phyloP scores from a whole-genome alignment of 768 basidiomycete genomes.

The Arthromyces matolae region DNA sequence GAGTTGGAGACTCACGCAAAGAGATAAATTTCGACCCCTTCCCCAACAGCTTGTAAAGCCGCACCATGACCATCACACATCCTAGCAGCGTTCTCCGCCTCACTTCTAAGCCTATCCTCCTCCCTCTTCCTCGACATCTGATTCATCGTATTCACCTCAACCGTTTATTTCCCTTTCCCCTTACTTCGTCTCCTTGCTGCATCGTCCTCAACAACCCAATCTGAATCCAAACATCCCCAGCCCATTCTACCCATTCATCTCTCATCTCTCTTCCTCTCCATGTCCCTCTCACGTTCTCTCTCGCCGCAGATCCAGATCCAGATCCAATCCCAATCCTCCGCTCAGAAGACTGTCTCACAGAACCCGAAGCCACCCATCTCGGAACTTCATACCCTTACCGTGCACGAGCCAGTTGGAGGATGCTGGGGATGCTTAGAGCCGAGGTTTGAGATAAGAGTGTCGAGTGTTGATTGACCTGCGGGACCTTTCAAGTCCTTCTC shows the following conservation, averaged over 20 bases:
- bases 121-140: slow-evolving; percentile 19
- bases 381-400: slow-evolving; percentile 61
- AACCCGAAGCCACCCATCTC: too few species aligned
- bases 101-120: slow-evolving; percentile 27
- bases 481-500: slow-evolving; percentile 25
- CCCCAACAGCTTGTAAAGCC: slow-evolving; percentile 50
- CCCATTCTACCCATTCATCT: slow-evolving; percentile 45
- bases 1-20: slow-evolving; percentile 53
- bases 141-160: too few species aligned
- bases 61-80: slow-evolving; percentile 52
- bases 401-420: slow-evolving; percentile 50
- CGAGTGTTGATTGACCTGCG: slow-evolving; percentile 51
- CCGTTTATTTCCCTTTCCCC: slow-evolving; percentile 5
- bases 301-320: too few species aligned
- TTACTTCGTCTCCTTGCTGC: slow-evolving; percentile 13
- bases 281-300: too few species aligned
- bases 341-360: too few species aligned
- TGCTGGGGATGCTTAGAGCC: too few species aligned
- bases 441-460: slow-evolving; percentile 55
- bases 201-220: slow-evolving; percentile 34
- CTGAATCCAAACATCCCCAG: slow-evolving; percentile 48
- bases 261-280: slow-evolving; percentile 31
- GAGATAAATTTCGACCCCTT: slow-evolving; percentile 49
- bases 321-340: too few species aligned
- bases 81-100: slow-evolving; percentile 35